Evolutionary conservation across 164 flowering plant species (phyloP).

Genomic region (Dillenia turbinata): DNA sequence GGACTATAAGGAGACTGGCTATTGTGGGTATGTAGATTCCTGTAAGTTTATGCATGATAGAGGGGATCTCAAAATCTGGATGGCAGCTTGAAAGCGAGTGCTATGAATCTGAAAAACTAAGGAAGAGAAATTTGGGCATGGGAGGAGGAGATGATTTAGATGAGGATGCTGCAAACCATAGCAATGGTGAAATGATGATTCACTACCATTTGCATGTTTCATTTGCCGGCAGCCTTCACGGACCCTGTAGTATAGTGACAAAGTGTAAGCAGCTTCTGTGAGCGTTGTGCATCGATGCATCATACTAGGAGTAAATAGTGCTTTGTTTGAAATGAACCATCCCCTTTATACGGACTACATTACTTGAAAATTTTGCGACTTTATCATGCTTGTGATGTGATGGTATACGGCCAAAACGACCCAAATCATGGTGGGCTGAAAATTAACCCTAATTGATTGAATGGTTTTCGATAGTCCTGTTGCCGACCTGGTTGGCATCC

Average conservation of each 20-base stretch:
- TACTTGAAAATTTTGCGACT: too few species aligned
- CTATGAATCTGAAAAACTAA: constrained; percentile 75
- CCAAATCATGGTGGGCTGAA: too few species aligned
- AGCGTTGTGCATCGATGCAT: too few species aligned
- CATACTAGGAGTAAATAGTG: too few species aligned
- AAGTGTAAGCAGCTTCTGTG: too few species aligned
- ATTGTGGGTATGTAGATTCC: constrained; percentile 95
- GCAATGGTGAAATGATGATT: constrained; percentile 66
- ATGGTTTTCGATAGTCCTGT: too few species aligned
- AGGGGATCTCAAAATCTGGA: constrained; percentile 93
- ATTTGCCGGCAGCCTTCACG: constrained; percentile 71
- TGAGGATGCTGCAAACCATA: constrained; percentile 21
- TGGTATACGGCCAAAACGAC: too few species aligned
- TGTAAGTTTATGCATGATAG: constrained; percentile 99
- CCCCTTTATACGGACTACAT: too few species aligned
- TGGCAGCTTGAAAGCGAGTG: constrained; percentile 96
- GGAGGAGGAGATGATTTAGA: constrained; percentile 45
- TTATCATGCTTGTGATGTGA: too few species aligned
- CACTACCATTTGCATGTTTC: constrained; percentile 83
- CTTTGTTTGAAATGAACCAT: too few species aligned
- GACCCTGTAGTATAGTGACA: constrained; percentile 42
- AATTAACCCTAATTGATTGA: too few species aligned
- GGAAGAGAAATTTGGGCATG: constrained; percentile 73
- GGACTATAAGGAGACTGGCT: constrained; percentile 97
- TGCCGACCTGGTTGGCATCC: too few species aligned